Evolutionary conservation across 768 basidiomycete genomes (phyloP).

Genomic region (Sporobolomyces roseus): DNA sequence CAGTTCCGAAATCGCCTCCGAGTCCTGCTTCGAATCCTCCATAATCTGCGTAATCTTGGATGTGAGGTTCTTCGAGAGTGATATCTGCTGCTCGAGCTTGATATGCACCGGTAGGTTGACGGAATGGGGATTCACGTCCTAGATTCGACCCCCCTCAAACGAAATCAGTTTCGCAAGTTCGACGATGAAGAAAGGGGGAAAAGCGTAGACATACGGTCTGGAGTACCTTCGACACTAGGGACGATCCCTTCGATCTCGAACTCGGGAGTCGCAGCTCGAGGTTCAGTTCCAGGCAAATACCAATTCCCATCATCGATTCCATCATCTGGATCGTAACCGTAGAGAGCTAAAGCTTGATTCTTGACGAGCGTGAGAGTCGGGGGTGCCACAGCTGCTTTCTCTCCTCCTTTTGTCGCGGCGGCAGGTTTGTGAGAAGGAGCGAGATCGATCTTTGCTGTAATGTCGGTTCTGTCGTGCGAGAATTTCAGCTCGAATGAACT

Average conservation of each 20-base stretch:
- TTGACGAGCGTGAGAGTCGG: slow-evolving; percentile 17
- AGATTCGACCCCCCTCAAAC: background rate
- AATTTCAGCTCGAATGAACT: background rate
- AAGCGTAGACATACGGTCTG: background rate
- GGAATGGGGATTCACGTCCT: background rate
- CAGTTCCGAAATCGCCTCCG: slow-evolving; percentile 4
- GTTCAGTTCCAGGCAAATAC: slow-evolving; percentile 11
- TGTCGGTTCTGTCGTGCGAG: slow-evolving; percentile 3
- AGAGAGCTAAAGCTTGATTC: slow-evolving; percentile 7
- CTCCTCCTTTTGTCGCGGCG: too few relatives aligned
- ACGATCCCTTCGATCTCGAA: slow-evolving; percentile 15
- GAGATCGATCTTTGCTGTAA: slow-evolving; percentile 9
- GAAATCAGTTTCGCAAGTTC: background rate
- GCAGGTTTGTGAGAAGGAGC: too few relatives aligned
- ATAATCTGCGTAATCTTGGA: slow-evolving; percentile 32
- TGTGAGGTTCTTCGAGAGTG: slow-evolving; percentile 36
- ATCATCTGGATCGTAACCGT: slow-evolving; percentile 24
- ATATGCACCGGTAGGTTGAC: background rate
- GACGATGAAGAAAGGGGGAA: background rate
- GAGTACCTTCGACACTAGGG: background rate
- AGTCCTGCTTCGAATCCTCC: background rate
- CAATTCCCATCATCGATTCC: slow-evolving; percentile 14
- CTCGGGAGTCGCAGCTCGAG: background rate
- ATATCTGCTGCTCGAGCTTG: slow-evolving; percentile 30
- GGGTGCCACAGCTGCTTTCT: background rate